Evolutionary conservation across 192 early-diverging fungal genomes (phyloP).

Genomic region (Entrophospora sp.): DNA sequence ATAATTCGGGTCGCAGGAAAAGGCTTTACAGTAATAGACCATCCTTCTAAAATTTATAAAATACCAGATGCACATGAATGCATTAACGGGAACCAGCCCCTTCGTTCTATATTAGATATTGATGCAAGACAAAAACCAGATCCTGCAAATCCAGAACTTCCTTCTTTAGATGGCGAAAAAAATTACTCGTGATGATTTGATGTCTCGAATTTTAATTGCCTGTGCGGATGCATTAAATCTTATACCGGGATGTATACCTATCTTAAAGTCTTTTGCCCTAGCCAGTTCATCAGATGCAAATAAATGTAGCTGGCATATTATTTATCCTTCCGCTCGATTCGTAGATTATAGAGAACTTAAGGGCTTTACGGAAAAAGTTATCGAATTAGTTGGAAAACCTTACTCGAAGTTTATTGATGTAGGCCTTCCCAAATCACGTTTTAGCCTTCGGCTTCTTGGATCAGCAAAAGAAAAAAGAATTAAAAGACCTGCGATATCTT

Average conservation of each 20-base stretch:
- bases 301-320: conserved; percentile 11
- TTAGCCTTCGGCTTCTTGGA: conserved; percentile 7
- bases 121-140: conserved; percentile 10
- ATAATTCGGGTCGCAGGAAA: conserved; percentile 1
- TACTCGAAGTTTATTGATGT: conserved; percentile 10
- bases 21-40: not conserved
- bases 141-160: not conserved
- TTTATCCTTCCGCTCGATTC: not conserved
- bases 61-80: conserved; percentile 7
- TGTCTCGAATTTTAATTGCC: conserved; percentile 8
- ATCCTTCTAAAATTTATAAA: not conserved
- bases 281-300: conserved; percentile 6
- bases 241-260: not conserved
- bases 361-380: conserved; percentile 3
- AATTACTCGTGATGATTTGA: conserved; percentile 1
- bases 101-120: not conserved
- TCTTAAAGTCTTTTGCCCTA: conserved; percentile 10
- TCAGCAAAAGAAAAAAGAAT: not conserved
- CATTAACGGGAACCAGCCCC: not conserved
- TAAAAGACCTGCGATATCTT: no score
- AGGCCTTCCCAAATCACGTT: conserved; percentile 4
- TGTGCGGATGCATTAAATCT: not conserved
- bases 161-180: no score
- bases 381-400: not conserved
- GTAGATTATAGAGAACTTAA: conserved; percentile 8